Percentiles rank a stretch among this genome's conserved stretches.
These are phyloP conservation scores for Dictyostelium capitatum DNA, from an alignment of 78 protist species.

Conservation along the genomic window DNA sequence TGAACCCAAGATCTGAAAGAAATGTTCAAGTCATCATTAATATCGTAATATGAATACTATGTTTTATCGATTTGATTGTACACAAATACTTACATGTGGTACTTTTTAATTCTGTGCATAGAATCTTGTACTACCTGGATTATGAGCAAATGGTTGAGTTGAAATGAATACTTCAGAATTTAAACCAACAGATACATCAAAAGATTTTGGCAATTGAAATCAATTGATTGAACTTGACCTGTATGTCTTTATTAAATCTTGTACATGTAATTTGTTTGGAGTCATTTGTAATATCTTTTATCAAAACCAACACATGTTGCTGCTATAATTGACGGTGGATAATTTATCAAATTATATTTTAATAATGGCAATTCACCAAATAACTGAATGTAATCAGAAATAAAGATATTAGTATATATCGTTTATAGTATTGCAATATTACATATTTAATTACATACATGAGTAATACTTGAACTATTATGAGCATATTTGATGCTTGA, in stretches of 20 bases:
- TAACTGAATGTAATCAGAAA: too few species aligned
- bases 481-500: too few species aligned
- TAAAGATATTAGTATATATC: too few species aligned
- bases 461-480: too few species aligned
- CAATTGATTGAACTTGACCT: constrained; percentile 88
- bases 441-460: too few species aligned
- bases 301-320: constrained; percentile 75
- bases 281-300: too few species aligned
- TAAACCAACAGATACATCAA: constrained; percentile 92
- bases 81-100: constrained; percentile 84
- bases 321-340: constrained; percentile 65
- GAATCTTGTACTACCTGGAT: constrained; percentile 78
- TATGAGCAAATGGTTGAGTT: constrained; percentile 66
- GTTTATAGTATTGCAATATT: too few species aligned
- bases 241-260: constrained; percentile 83
- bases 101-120: constrained; percentile 94
- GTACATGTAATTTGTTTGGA: too few species aligned
- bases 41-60: too few species aligned
- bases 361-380: constrained; percentile 62
- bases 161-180: constrained; percentile 86
- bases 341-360: constrained; percentile 40
- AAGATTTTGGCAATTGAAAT: constrained; percentile 84
- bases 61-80: neutral
- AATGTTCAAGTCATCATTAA: neutral
- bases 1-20: constrained; percentile 90